phyloP scores from a whole-genome alignment of 2,329 filamentous ascomycete species.

The Claviceps paspali region DNA sequence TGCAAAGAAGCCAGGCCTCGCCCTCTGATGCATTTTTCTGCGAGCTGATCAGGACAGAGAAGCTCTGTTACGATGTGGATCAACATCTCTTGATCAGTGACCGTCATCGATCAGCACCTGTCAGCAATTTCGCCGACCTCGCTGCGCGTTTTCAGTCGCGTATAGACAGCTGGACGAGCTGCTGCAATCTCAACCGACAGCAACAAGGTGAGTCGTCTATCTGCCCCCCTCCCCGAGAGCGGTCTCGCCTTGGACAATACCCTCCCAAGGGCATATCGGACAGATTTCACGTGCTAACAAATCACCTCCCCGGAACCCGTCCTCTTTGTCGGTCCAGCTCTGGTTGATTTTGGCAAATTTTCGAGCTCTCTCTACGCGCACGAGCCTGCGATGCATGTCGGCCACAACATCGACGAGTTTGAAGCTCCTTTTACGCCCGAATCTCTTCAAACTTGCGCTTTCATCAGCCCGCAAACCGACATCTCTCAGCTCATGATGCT shows the following conservation, averaged over 20 bases:
- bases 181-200: neutral
- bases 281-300: too few relatives aligned
- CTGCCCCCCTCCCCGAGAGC: too few relatives aligned
- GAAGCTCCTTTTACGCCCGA: conserved; percentile 1
- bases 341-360: conserved; percentile 2
- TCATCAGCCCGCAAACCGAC: conserved; percentile 1
- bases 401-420: conserved; percentile 3
- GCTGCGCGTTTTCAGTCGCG: conserved; percentile 1
- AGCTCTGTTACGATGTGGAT: neutral
- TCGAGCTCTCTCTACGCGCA: conserved; percentile 1
- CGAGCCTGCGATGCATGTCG: conserved; percentile 3
- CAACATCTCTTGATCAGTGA: neutral
- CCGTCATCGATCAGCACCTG: neutral
- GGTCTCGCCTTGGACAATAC: too few relatives aligned
- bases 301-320: too few relatives aligned
- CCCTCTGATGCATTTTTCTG: conserved; percentile 4
- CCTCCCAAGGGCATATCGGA: too few relatives aligned
- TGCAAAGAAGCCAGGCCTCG: neutral
- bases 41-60: conserved; percentile 2
- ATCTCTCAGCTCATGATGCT: conserved; percentile 1
- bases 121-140: neutral
- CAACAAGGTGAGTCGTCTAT: conserved; percentile 3
- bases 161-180: neutral
- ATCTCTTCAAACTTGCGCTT: conserved; percentile 3
- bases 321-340: neutral